Conservation (phyloP, 768 basidiomycete species). For the Coprinopsis sp. region DNA sequence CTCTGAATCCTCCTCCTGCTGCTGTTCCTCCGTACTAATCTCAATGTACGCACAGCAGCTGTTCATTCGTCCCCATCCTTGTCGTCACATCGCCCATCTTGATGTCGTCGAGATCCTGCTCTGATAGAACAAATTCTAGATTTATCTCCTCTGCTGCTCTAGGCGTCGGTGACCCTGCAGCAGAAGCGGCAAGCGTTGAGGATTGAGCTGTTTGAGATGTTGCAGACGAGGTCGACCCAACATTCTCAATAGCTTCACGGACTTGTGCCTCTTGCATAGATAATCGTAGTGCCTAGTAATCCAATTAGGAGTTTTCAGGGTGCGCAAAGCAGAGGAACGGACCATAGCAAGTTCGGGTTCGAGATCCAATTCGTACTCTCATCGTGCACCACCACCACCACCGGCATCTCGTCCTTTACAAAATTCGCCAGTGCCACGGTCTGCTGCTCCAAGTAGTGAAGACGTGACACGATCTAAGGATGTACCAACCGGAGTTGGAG, state of each 20-base stretch:
- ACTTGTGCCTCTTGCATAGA: conserved; percentile 94
- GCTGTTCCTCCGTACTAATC: conserved; percentile 82
- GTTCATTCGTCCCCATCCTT: conserved; percentile 61
- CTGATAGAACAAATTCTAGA: conserved; percentile 71
- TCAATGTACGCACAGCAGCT: conserved; percentile 91
- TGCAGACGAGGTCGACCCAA: conserved; percentile 24
- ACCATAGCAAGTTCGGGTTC: conserved; percentile 98
- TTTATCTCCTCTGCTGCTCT: conserved; percentile 43
- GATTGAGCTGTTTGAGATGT: conserved; percentile 30
- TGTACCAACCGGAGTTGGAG: conserved; percentile 72
- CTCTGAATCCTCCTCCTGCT: conserved; percentile 44
- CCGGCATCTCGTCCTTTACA: conserved; percentile 31
- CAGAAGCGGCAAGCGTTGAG: conserved; percentile 35
- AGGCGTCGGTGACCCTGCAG: conserved; percentile 24
- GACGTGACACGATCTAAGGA: conserved; percentile 77
- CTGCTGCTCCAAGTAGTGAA: conserved; percentile 78
- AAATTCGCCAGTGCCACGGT: conserved; percentile 49
- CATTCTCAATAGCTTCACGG: conserved; percentile 54
- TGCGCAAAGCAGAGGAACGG: conserved; percentile 16
- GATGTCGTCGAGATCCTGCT: conserved; percentile 49
- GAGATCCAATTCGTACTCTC: conserved; percentile 81
- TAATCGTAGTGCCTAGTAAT: conserved; percentile 82
- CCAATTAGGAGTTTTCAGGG: not conserved
- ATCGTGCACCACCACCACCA: conserved; percentile 38
- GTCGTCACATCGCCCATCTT: conserved; percentile 57